Evolutionary conservation across 2,329 filamentous ascomycete species (phyloP).

Genomic region (Chaetomiaceae sp.): DNA sequence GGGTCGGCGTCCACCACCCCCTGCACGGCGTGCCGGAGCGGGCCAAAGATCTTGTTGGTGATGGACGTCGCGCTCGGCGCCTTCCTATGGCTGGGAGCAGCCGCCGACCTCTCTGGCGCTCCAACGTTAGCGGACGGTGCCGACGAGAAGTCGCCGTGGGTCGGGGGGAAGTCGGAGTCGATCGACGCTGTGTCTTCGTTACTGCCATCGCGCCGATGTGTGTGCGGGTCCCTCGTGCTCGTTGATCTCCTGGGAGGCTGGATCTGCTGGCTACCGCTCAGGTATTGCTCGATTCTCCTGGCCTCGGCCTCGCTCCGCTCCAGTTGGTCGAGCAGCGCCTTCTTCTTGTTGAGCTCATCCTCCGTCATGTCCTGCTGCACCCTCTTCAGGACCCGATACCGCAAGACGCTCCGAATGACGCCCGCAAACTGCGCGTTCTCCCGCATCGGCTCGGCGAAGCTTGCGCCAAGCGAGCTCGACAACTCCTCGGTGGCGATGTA

Average conservation of each 20-base stretch:
- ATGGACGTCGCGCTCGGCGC: conserved; percentile 84
- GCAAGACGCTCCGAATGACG: conserved; percentile 81
- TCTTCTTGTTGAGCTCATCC: conserved; percentile 88
- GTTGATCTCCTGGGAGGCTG: conserved; percentile 64
- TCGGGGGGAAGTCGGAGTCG: conserved; percentile 93
- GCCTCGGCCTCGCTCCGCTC: conserved; percentile 92
- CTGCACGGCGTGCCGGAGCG: conserved; percentile 91
- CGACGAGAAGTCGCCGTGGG: conserved; percentile 68
- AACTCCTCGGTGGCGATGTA: conserved; percentile 95
- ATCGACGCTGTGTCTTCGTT: conserved; percentile 81
- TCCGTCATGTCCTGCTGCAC: conserved; percentile 97
- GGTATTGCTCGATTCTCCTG: conserved; percentile 87
- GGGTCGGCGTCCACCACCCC: conserved; percentile 96
- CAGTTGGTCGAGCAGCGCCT: conserved; percentile 74
- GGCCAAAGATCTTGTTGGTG: conserved; percentile 88
- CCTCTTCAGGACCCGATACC: conserved; percentile 86
- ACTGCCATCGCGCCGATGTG: conserved; percentile 52
- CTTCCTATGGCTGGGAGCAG: conserved; percentile 65
- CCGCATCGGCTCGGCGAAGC: conserved; percentile 95
- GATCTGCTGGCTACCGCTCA: conserved; percentile 67
- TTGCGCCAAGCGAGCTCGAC: conserved; percentile 80
- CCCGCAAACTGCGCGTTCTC: conserved; percentile 97
- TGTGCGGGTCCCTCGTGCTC: conserved; percentile 48
- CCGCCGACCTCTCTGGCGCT: conserved; percentile 51
- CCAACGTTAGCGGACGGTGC: conserved; percentile 72